Base-by-base conservation (phyloP, 192 early-diverging fungal genomes). In the Allomyces javanicus region DNA sequence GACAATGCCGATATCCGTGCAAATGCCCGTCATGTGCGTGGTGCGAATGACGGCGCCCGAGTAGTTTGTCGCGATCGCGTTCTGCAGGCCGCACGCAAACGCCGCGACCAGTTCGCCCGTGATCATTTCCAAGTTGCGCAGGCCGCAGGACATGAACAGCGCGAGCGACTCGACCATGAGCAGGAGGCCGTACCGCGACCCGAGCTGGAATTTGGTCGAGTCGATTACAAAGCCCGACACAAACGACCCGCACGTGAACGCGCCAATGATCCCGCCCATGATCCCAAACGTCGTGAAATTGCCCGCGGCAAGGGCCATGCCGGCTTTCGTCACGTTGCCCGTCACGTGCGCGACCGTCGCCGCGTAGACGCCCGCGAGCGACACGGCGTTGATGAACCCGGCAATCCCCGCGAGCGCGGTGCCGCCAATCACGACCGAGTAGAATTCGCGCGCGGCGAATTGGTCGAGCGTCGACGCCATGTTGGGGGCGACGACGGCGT, bases 311-410 rank as follows among this genome's bases (percentile, higher is more conserved):
- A 80, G 63, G 9, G 76, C 64, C 27, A 81, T 79, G 50, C 76
- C 79, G 64, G 77, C 69, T 64, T 71, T 69, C 23, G 79, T 79
- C 24, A 79, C 76, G 67, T 75, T 78, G 22, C 81, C 81, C 9
- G 81, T 81, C 62, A 72, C 67, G 62, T 69, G 68, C 9, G 72
- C 69, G 21, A 73, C 69, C 17, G 67, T 66, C 27, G 68, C 72
- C 9, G 75, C 70, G 67, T 74, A 83, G 40, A 78, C 76, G 33
- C 81, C 78, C 22, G 77, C 77, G 58, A 83, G 72, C 9, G 81
- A 77, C 14, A 83, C 78, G 27, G 80, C 81, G 72, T 83, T 83
- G 72, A 83, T 83, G 73, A 73, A 83, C 17, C 81, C 81, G 44
- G 81, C 81, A 66, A 79, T 81, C 58, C 68, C 63, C 43, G 79